Base-by-base conservation (phyloP, 1,284 basidiomycete species). In the Athelia psychrophila region DNA sequence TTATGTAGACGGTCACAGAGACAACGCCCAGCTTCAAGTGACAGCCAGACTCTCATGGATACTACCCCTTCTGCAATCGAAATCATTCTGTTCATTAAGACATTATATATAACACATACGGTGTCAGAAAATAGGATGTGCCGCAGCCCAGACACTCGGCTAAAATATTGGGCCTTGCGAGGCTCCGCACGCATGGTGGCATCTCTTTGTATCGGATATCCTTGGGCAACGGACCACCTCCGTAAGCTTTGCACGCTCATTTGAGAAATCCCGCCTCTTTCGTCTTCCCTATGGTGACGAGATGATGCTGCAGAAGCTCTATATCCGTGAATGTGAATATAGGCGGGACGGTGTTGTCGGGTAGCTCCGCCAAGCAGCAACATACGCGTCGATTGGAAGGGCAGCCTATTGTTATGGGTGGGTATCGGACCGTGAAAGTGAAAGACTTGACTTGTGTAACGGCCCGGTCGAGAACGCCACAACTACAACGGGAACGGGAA, bases 331-430 rank as follows among this genome's bases (percentile, higher is more conserved):
- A 89, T 12, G 78, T 77, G 22, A 91, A 59, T 18, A 89, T 60
- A 0, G 88, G 88, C 3, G 88, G 85, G 2, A 90, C 83, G 15
- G 72, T 64, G 56, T 89, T 86, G 58, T 90, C 88, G 2, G 79
- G 78, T 2, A 86, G 69, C 30, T 82, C 80, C 61, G 0, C 69
- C 78, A 2, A 67, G 64, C 9, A 90, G 77, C 1, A 70, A 58
- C 0, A 79, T 83, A 22, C 80, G 78, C 1, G 80, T 83, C 16
- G 81, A 80, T 22, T 78, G 78, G 46, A 83, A 65, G 0, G 66
- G 59, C 0, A 69, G 70, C 51, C 78, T 81, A 0, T 71, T 61
- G 27, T 63, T 2, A 67, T 64, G 0, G 87, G 79, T 0, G 86
- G 84, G 57, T 88, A 90, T 12, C 70, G 74, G 22, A 67, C 62